These are phyloP conservation scores for Linnemannia hyalina DNA, from an alignment of 192 early-diverging fungal species.

Conservation along the genomic window DNA sequence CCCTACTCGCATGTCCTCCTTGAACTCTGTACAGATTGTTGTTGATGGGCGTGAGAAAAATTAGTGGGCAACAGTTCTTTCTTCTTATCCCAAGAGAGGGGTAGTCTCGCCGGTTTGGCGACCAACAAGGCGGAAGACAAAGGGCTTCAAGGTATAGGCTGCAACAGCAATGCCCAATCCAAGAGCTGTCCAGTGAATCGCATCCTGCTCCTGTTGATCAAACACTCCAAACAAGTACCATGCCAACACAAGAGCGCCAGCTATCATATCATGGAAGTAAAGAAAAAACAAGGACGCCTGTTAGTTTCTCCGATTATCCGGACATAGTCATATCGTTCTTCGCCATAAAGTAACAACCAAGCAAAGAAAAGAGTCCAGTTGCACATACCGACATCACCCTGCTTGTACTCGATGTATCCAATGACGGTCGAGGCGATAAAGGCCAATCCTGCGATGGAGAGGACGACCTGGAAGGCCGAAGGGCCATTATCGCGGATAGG, in stretches of 20 bases:
- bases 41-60: background rate
- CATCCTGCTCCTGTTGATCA: conserved; percentile 56
- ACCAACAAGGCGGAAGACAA: conserved; percentile 56
- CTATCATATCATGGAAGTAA: background rate
- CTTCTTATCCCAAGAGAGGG: conserved; percentile 63
- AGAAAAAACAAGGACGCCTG: background rate
- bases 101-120: conserved; percentile 55
- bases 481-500: conserved; percentile 52
- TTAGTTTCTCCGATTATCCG: background rate
- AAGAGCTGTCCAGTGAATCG: conserved; percentile 65
- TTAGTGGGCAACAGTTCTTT: background rate
- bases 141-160: conserved; percentile 60
- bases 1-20: background rate
- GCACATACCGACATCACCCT: conserved; percentile 65
- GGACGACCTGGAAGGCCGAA: conserved; percentile 56
- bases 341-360: background rate
- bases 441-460: conserved; percentile 62
- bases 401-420: conserved; percentile 68
- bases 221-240: conserved; percentile 68
- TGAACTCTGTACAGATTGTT: background rate
- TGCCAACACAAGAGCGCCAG: conserved; percentile 74
- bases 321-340: background rate
- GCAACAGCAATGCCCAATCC: conserved; percentile 60
- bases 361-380: background rate
- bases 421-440: conserved; percentile 69